Base-by-base conservation (phyloP, 208 protist genomes). In the Crithidia brevicula region DNA sequence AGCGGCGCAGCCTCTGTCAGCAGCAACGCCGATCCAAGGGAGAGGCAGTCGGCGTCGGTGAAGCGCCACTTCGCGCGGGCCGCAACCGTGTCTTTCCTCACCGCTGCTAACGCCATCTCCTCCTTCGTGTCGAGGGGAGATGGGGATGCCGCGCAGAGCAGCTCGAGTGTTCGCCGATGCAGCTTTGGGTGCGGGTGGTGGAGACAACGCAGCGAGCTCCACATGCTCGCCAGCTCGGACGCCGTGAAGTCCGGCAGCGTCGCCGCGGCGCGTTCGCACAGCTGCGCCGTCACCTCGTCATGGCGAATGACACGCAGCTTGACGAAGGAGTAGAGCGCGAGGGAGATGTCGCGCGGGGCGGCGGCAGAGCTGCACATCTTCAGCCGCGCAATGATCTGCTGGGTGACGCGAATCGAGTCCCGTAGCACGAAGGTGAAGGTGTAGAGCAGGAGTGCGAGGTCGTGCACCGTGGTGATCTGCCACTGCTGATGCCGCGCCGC, bases 381-480 rank as follows among this genome's bases (percentile, higher is more conserved):
- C 25, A 94, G 77, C 20, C 91, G 91, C 20, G 86, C 79, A 43
- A 96, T 36, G 33, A 90, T 84, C 72, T 91, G 81, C 64, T 96
- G 91, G 49, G 91, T 89, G 5, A 93, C 88, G 6, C 84, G 78
- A 60, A 94, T 92, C 16, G 93, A 86, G 23, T 83, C 88, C 33
- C 82, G 82, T 28, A 96, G 62, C 7, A 93, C 76, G 74, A 88
- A 92, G 5, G 91, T 96, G 67, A 94, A 90, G 56, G 71, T 79
- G 66, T 87, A 94, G 61, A 96, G 85, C 23, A 94, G 78, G 60
- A 82, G 59, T 23, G 78, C 82, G 22, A 96, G 80, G 67, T 96
- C 91, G 49, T 89, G 79, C 46, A 91, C 88, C 2, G 81, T 91
- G 38, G 74, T 86, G 9, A 77, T 30, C 59, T 72, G 64, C 67